Conservation (phyloP, 305 asterid genomes). For the Stenogyne calaminthoides region DNA sequence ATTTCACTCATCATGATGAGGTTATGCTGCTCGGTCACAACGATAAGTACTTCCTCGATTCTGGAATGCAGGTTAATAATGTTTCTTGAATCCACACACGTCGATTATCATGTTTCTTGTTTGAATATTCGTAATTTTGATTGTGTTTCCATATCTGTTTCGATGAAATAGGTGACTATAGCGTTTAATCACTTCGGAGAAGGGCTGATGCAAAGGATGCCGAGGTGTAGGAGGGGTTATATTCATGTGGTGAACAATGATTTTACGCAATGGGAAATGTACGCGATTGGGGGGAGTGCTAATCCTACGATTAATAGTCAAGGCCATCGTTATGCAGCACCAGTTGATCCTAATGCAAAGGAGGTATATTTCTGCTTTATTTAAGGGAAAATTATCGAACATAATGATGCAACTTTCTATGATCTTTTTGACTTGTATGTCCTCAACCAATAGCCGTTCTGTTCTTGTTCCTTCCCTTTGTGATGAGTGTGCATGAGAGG, state of each 20-base stretch:
- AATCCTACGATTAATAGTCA: slow-evolving; percentile 66
- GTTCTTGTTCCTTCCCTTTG: not conserved
- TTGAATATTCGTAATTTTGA: not conserved
- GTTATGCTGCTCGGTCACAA: slow-evolving; percentile 70
- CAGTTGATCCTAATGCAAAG: slow-evolving; percentile 56
- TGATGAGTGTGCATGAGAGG: slow-evolving; percentile 4
- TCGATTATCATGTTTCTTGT: not conserved
- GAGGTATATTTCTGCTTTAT: slow-evolving; percentile 45
- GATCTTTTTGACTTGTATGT: slow-evolving; percentile 21
- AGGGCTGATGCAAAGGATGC: slow-evolving; percentile 71
- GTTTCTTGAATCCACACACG: not conserved
- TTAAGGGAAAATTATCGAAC: not conserved
- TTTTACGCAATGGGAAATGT: slow-evolving; percentile 67
- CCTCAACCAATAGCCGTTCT: not conserved
- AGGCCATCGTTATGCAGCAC: slow-evolving; percentile 64
- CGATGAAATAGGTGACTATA: slow-evolving; percentile 49
- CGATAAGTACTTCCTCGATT: slow-evolving; percentile 53
- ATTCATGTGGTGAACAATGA: slow-evolving; percentile 73
- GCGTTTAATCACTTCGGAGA: slow-evolving; percentile 67
- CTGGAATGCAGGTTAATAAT: slow-evolving; percentile 70
- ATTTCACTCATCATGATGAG: slow-evolving; percentile 62
- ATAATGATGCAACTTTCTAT: not conserved
- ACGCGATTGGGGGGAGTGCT: slow-evolving; percentile 74
- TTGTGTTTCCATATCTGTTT: not conserved
- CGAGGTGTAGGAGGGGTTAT: slow-evolving; percentile 70